Percentiles rank a stretch among this genome's conserved stretches.
Evolutionary conservation across 257 asterid genomes (phyloP).

Genomic region (Nicotiana obtusifolia): DNA sequence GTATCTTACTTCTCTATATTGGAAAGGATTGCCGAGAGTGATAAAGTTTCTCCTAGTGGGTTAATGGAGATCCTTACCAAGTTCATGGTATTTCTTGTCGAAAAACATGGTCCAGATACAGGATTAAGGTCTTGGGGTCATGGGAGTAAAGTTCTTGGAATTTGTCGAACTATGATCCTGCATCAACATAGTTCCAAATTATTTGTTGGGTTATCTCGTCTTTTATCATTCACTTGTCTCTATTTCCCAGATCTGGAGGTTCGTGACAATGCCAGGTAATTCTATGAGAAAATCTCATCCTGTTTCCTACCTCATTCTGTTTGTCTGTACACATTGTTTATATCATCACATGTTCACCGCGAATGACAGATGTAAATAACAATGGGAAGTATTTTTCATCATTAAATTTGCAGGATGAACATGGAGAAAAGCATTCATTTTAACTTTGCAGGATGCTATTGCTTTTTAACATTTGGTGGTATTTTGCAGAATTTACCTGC

Average conservation of each 20-base stretch:
- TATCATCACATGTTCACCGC: neutral
- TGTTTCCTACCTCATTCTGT: conserved; percentile 4
- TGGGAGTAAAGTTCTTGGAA: conserved; percentile 77
- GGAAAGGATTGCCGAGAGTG: conserved; percentile 70
- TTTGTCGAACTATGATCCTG: conserved; percentile 82
- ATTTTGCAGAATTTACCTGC: conserved; percentile 72
- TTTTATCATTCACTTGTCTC: conserved; percentile 66
- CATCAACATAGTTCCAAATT: conserved; percentile 78
- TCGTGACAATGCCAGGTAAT: conserved; percentile 93
- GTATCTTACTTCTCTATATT: conserved; percentile 77
- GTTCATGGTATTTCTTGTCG: conserved; percentile 60
- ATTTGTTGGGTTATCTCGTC: conserved; percentile 60
- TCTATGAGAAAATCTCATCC: neutral
- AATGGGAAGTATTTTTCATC: neutral
- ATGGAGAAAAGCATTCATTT: neutral
- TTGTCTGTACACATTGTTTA: neutral
- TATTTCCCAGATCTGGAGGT: conserved; percentile 93
- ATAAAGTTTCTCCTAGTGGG: conserved; percentile 65
- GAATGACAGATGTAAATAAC: neutral
- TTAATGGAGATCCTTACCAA: conserved; percentile 64
- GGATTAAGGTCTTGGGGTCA: conserved; percentile 81
- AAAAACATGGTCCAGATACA: conserved; percentile 77
- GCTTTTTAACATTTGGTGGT: conserved; percentile 17
- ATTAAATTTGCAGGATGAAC: neutral
- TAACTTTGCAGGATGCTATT: neutral